Conservation (phyloP, 2,329 filamentous ascomycete species). For the Fonsecaea multimorphosa region DNA sequence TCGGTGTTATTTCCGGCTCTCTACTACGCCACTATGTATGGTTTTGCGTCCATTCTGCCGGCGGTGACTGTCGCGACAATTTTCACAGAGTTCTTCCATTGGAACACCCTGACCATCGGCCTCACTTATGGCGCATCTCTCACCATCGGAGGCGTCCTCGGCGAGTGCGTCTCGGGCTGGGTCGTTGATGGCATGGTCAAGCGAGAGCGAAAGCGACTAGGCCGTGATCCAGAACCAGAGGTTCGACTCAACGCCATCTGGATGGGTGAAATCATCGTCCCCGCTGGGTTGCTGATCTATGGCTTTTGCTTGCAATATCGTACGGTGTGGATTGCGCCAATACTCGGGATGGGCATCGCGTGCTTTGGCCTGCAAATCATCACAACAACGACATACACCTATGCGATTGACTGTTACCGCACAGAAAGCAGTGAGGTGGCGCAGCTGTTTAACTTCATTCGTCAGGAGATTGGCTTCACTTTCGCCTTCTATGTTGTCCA, state of each 20-base stretch:
- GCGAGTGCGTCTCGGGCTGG: conserved; percentile 40
- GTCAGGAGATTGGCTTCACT: conserved; percentile 41
- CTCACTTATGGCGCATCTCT: conserved; percentile 43
- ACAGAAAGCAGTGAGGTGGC: conserved; percentile 37
- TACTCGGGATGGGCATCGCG: conserved; percentile 41
- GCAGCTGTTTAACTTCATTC: conserved; percentile 40
- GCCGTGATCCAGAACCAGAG: conserved; percentile 39
- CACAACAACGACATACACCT: conserved; percentile 41
- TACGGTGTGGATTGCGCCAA: conserved; percentile 41
- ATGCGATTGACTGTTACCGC: conserved; percentile 41
- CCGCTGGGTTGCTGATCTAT: conserved; percentile 43
- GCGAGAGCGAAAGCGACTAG: conserved; percentile 30
- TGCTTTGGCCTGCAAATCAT: conserved; percentile 42
- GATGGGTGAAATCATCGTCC: conserved; percentile 41
- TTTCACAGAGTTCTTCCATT: conserved; percentile 42
- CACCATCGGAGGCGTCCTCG: conserved; percentile 39
- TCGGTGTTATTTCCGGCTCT: conserved; percentile 44
- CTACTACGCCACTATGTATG: conserved; percentile 44
- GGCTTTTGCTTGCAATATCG: conserved; percentile 43
- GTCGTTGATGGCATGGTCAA: conserved; percentile 40
- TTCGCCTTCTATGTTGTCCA: conserved; percentile 41
- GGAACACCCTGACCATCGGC: conserved; percentile 43
- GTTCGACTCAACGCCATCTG: conserved; percentile 41
- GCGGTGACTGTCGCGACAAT: conserved; percentile 45
- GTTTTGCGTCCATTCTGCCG: conserved; percentile 44